phyloP scores from a whole-genome alignment of 2,329 filamentous ascomycete species.

The Cytospora schulzeri region DNA sequence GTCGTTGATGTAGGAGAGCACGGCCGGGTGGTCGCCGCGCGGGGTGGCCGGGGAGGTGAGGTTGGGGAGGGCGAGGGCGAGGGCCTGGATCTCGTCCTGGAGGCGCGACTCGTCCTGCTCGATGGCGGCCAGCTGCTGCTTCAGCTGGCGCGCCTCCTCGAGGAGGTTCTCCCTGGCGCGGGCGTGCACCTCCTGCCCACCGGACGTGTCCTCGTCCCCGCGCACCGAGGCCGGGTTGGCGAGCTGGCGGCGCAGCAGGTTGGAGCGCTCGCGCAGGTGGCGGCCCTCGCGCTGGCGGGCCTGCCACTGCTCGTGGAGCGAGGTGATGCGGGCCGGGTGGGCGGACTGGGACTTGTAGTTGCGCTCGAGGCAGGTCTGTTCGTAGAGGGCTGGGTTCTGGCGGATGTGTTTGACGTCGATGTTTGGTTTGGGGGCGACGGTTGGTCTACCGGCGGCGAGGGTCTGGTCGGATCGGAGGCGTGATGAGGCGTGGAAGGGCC shows the following conservation, averaged over 20 bases:
- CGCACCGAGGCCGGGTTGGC: slow-evolving; percentile 53
- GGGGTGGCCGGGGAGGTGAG: slow-evolving; percentile 79
- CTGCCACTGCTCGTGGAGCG: slow-evolving; percentile 60
- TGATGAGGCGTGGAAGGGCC: slow-evolving; percentile 20
- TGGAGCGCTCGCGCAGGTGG: slow-evolving; percentile 65
- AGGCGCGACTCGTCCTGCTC: slow-evolving; percentile 64
- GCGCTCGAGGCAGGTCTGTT: slow-evolving; percentile 79
- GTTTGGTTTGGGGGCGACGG: slow-evolving; percentile 75
- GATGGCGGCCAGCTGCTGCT: slow-evolving; percentile 61
- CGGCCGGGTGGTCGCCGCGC: slow-evolving; percentile 61
- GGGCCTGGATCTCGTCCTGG: slow-evolving; percentile 65
- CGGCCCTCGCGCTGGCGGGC: slow-evolving; percentile 62
- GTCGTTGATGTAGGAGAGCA: slow-evolving; percentile 80
- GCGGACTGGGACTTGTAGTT: slow-evolving; percentile 69
- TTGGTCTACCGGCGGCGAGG: slow-evolving; percentile 49
- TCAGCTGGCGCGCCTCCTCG: slow-evolving; percentile 65
- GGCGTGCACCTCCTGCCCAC: slow-evolving; percentile 35
- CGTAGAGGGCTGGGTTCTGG: slow-evolving; percentile 77
- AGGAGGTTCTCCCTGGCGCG: slow-evolving; percentile 57
- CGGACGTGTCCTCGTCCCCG: slow-evolving; percentile 43
- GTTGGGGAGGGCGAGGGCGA: slow-evolving; percentile 84
- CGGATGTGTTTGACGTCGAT: slow-evolving; percentile 91
- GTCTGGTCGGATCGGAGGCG: slow-evolving; percentile 25
- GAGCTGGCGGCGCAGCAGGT: slow-evolving; percentile 61
- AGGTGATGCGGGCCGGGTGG: slow-evolving; percentile 58